Conservation (phyloP, 495 filamentous ascomycete genomes). For the Elasticomyces elasticus region DNA sequence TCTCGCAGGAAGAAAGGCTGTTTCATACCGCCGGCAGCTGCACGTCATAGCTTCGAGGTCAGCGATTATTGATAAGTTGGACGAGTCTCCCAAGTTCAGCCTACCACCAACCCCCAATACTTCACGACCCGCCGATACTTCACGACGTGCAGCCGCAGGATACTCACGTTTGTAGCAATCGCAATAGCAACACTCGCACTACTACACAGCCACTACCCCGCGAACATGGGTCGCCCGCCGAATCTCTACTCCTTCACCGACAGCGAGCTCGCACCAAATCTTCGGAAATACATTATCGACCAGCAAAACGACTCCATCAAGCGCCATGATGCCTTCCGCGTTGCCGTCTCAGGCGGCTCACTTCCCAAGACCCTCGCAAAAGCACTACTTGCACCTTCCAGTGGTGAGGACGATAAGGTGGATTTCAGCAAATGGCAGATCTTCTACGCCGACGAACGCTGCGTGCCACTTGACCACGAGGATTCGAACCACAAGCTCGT, state of each 20-base stretch:
- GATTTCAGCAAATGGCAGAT: slow-evolving; percentile 88
- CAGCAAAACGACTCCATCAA: slow-evolving; percentile 66
- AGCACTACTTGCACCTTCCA: slow-evolving; percentile 58
- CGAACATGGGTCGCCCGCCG: slow-evolving; percentile 60
- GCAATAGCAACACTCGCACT: neutral
- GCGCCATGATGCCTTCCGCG: slow-evolving; percentile 75
- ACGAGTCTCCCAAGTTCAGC: neutral
- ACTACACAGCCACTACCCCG: neutral
- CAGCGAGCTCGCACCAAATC: slow-evolving; percentile 56
- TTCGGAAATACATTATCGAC: slow-evolving; percentile 71
- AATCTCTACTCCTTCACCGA: slow-evolving; percentile 75
- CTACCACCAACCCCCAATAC: neutral
- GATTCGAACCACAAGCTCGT: slow-evolving; percentile 91
- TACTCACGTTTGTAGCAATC: neutral
- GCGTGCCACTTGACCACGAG: slow-evolving; percentile 77
- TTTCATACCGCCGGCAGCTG: neutral
- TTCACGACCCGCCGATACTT: neutral
- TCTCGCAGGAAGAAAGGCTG: neutral
- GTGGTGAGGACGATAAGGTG: slow-evolving; percentile 51
- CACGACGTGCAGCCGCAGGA: neutral
- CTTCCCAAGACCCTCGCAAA: slow-evolving; percentile 76
- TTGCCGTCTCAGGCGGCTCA: slow-evolving; percentile 90
- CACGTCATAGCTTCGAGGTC: neutral
- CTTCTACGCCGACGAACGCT: slow-evolving; percentile 96
- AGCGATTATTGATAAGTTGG: neutral